A percentile compares a stretch with the other conserved stretches of the same genome.
These are phyloP conservation scores for Magnaporthiopsis incrustans DNA, from an alignment of 2,329 filamentous ascomycete species.

Conservation along the genomic window DNA sequence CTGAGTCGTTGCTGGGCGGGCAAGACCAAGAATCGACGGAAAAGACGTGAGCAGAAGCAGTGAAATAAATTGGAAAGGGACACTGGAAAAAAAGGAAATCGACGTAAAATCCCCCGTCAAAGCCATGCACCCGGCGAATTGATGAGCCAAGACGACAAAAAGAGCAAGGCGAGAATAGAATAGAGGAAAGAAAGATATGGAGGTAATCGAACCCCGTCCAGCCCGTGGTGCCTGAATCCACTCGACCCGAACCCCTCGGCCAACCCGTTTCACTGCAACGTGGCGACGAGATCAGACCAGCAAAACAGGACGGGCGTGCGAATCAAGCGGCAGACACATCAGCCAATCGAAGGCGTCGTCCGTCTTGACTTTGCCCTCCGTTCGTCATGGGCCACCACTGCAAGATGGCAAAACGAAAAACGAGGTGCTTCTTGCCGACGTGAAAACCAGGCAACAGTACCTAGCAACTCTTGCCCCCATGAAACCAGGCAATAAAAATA, in stretches of 20 bases:
- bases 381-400: not conserved
- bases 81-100: no score
- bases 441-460: no score
- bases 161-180: not conserved
- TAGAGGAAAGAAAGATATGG: not conserved
- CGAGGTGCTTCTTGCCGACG: no score
- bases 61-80: no score
- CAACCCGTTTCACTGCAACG: not conserved
- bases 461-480: no score
- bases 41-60: not conserved
- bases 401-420: no score
- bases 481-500: no score
- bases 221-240: not conserved
- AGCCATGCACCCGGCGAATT: conserved; percentile 2
- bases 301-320: not conserved
- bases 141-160: not conserved
- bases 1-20: no score
- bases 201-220: not conserved
- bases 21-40: not conserved
- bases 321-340: not conserved
- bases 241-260: not conserved
- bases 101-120: not conserved
- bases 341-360: not conserved
- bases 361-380: not conserved
- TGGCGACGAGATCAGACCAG: not conserved